Evolutionary conservation across 2,329 filamentous ascomycete species (phyloP), one percentile per base, ranked within the genome.

Genomic region (Fusarium nematophilum): DNA sequence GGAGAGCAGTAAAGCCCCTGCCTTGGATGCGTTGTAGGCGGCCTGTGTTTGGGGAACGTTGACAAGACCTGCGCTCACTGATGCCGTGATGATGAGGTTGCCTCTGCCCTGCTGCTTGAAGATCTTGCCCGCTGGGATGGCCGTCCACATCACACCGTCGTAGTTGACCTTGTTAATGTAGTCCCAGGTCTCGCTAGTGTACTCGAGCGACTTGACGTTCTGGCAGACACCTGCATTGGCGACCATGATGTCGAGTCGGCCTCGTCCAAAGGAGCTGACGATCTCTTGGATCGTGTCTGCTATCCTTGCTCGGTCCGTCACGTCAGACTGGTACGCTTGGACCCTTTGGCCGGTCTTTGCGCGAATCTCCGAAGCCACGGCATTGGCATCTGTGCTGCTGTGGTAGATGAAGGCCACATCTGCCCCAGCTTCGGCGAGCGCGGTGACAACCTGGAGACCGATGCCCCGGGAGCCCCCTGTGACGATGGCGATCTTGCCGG

Each of bases 381-480:
- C 25, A 1, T 34, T 18, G 9, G 50, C 36, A 5, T 47, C 11
- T 1, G 29, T 31, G 34, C 42, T 53, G 6, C n/a, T 47, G 13
- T 44, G 29, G 8, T 67, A 64, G 2, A 57, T 64, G 27, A 65
- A 47, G 36, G 59, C 64, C 9, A 67, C 64, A 3, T 34, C 37
- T 3, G 64, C 64, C 10, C 59, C 60, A 9, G 62, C 64, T 23
- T 65, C 59, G 13, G 57, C 44, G 9, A 67, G 57, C 14, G 57
- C 62, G 4, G 31, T 53, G 17, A 49, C 56, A n/a, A 63, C 57
- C 15, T 65, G 48, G 3, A 90, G 79, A 17, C 82, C 82, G 1
- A 85, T 75, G 0, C 82, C 82, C 13, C 74, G 70, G 49, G 80
- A 84, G 47, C 76, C 80, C 30, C 80, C 81, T 0, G 81, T 83